Evolutionary conservation across 495 filamentous ascomycete genomes (phyloP), one percentile per base, ranked within the genome.

Genomic region (Trypethelium eluteriae): DNA sequence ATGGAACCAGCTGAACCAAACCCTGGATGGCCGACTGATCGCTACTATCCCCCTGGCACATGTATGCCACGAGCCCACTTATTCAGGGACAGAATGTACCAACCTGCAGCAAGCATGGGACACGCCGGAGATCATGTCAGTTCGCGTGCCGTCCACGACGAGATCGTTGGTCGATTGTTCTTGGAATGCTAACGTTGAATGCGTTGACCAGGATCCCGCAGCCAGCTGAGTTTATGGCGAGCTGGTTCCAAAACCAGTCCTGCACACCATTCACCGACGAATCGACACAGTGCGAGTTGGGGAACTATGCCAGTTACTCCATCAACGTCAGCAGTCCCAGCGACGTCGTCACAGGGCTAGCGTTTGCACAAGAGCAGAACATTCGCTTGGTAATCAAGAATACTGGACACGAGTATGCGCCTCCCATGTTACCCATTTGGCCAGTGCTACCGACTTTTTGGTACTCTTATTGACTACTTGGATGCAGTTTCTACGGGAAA

Each of bases 1-100:
- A 18, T 85, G 83, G 83, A 68, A 70, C n/a, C 34, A 67, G 0
- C 68, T 85, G 39, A 85, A 83, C 69, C 53, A 25, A 0, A 75
- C 80, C 0, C 70, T 84, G 10, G 72, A 75, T 18, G 85, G 85
- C 49, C 76, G 79, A 65, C 76, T 89, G 41, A 76, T 86, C 66
- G 73, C 71, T 25, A 81, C 81, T 35, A 47, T 76, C 64, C 83
- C 86, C 59, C 77, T 83, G 25, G 86, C 79, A 5, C 34, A 36
- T 18, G 63, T 65, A 12, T 65, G 63, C 39, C 63, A 65, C 34
- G 63, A 65, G 14, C 63, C 63, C 14, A 59, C 41, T 38, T 65
- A 65, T 44, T 10, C 34, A 10, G 39, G 25, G 16, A 34, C 36
- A 10, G 39, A 49, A 38, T 65, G 63, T 53, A 14, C 34, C n/a